Base-by-base conservation (phyloP, 345 rosid species). In the Noccaea caerulescens region DNA sequence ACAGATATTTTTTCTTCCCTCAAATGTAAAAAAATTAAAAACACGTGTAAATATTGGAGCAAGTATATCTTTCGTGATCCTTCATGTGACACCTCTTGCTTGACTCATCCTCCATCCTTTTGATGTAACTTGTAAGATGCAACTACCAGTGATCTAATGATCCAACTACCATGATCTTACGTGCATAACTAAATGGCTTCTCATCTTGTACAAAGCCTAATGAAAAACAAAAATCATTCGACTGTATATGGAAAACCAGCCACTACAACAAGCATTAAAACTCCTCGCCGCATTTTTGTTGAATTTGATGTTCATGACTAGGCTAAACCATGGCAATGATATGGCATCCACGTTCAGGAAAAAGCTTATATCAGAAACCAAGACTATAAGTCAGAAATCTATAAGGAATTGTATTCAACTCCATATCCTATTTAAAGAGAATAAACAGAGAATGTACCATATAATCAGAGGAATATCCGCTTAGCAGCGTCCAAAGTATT, bases 401-500 rank as follows among this genome's bases (percentile, higher is more conserved):
- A 27, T 10, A 30, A 64, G 50, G 13, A 7, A 18, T 34, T 39
- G 43, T 51, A 1, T 11, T 7, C 20, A 51, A 60, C 71, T 41
- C 51, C 1, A 58, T 37, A 20, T 58, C 11, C 7, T 10, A 10
- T 20, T 34, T 1, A 13, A 5, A 1, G 0, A 47, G 18, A 45
- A 39, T 38, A 65, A 25, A 56, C 34, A 56, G 63, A 73, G 57
- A 36, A 27, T 27, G 30, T 75, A 75, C 49, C 73, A 52, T 52
- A 27, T 56, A 44, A 20, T 60, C 43, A 75, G 10, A 34, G 6
- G 27, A 11, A 60, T 68, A 18, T 65, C 60, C 89, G 76, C 70
- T 86, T 86, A 39, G 98, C 97, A 62, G 97, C 81, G 63, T 85
- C 96, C 8, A 87, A 84, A 6, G 96, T 88, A 68, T 89, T 91